Percentiles rank a stretch among this genome's conserved stretches.
These are phyloP conservation scores for Colletotrichum tanaceti DNA, from an alignment of 2,329 filamentous ascomycete genomes.

Conservation along the genomic window DNA sequence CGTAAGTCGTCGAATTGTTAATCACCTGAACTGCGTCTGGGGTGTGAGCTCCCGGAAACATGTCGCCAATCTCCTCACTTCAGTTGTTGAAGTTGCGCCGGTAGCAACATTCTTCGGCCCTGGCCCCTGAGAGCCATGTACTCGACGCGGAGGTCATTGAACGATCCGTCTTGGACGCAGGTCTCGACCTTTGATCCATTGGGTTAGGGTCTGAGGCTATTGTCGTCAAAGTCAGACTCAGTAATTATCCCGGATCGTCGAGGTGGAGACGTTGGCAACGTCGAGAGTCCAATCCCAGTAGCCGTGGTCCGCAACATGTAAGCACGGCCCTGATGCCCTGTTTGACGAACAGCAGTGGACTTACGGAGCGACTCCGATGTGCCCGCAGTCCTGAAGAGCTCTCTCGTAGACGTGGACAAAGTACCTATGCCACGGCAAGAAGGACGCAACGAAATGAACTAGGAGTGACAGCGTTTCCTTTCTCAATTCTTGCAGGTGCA, in stretches of 20 bases:
- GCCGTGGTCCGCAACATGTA: not conserved
- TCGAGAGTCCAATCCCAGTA: constrained; percentile 54
- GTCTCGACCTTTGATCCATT: not conserved
- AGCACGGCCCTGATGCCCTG: too few relatives aligned
- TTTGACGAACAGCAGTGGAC: too few relatives aligned
- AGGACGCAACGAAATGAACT: constrained; percentile 48
- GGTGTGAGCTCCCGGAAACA: constrained; percentile 11
- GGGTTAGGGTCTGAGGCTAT: constrained; percentile 43
- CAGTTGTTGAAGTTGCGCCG: constrained; percentile 43
- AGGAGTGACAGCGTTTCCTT: not conserved
- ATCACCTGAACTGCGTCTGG: constrained; percentile 31
- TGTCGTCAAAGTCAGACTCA: constrained; percentile 47
- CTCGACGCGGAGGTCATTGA: constrained; percentile 42
- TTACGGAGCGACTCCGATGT: constrained; percentile 31
- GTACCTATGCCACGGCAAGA: constrained; percentile 52
- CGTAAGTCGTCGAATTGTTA: too few relatives aligned
- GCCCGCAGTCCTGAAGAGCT: constrained; percentile 43
- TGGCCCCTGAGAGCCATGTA: constrained; percentile 36
- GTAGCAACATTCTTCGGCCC: constrained; percentile 44
- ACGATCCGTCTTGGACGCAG: constrained; percentile 44
- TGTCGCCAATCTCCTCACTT: constrained; percentile 22
- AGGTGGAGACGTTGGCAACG: constrained; percentile 42
- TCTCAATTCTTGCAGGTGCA: not conserved
- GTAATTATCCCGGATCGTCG: constrained; percentile 44
- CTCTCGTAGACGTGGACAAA: constrained; percentile 49